phyloP scores from a whole-genome alignment of 805 yeast species.

The Ogataea salicorniae region DNA sequence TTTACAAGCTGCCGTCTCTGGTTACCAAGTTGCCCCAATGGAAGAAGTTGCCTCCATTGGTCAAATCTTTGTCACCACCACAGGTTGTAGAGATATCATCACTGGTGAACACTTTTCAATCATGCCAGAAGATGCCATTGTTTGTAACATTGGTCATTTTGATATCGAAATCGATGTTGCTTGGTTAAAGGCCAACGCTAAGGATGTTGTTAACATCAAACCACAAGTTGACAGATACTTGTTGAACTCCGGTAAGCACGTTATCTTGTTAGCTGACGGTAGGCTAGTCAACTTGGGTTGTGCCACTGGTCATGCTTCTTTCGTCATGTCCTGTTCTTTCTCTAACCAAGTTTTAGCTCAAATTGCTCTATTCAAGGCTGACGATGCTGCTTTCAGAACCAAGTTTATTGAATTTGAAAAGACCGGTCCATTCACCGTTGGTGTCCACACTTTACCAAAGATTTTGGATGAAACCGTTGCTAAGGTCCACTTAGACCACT shows the following conservation, averaged over 20 bases:
- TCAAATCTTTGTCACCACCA: conserved; percentile 98
- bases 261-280: conserved; percentile 97
- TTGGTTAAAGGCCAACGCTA: conserved; percentile 94
- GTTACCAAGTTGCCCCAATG: conserved; percentile 95
- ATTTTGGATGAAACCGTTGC: conserved; percentile 98
- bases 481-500: conserved; percentile 89
- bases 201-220: conserved; percentile 92
- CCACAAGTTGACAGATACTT: conserved; percentile 98
- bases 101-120: conserved; percentile 76
- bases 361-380: conserved; percentile 91
- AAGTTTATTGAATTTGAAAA: conserved; percentile 85
- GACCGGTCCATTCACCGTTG: conserved; percentile 84
- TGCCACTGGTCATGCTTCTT: conserved; percentile 99
- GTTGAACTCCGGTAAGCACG: conserved; percentile 83
- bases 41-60: conserved; percentile 89
- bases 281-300: conserved; percentile 99
- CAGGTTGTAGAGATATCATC: conserved; percentile 99
- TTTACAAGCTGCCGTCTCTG: conserved; percentile 98
- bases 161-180: conserved; percentile 99
- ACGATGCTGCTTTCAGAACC: conserved; percentile 73
- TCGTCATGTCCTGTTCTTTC: conserved; percentile 99
- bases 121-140: conserved; percentile 99
- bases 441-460: conserved; percentile 97
- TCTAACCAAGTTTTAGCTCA: conserved; percentile 99
- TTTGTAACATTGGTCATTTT: conserved; percentile 99